Percentiles rank a stretch among this genome's conserved stretches.
phyloP scores from a whole-genome alignment of 2,329 filamentous ascomycete genomes.

The Exophiala xenobiotica region DNA sequence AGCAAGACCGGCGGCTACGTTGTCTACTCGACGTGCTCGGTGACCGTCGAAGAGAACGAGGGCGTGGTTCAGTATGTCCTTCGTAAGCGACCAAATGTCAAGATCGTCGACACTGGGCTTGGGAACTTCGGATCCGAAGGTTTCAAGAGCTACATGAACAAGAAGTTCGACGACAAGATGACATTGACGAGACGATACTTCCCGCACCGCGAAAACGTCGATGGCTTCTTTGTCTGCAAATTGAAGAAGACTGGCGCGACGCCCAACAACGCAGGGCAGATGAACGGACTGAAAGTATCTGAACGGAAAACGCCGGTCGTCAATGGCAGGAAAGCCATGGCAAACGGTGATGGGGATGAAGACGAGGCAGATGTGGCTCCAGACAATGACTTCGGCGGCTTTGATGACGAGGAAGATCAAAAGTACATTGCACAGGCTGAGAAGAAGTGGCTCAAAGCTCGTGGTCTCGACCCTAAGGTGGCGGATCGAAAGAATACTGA shows the following conservation, averaged over 20 bases:
- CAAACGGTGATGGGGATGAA: constrained; percentile 30
- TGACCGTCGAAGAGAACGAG: constrained; percentile 93
- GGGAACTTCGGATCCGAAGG: constrained; percentile 83
- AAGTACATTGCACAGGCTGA: constrained; percentile 72
- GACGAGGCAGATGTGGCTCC: constrained; percentile 34
- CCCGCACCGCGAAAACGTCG: constrained; percentile 89
- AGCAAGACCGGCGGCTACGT: constrained; percentile 93
- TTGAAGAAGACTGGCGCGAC: constrained; percentile 88
- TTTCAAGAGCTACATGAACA: constrained; percentile 86
- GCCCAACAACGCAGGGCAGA: constrained; percentile 41
- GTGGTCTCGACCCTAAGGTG: constrained; percentile 70
- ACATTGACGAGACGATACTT: constrained; percentile 83
- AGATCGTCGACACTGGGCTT: constrained; percentile 86
- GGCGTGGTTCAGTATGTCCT: constrained; percentile 91
- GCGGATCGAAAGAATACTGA: constrained; percentile 32
- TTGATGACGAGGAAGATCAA: constrained; percentile 71
- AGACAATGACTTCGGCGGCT: constrained; percentile 66
- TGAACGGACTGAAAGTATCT: constrained; percentile 31
- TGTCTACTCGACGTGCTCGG: constrained; percentile 94
- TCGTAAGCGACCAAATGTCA: constrained; percentile 86
- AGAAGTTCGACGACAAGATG: constrained; percentile 83
- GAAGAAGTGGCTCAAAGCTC: constrained; percentile 69
- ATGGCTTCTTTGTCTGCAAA: constrained; percentile 98
- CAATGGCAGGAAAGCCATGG: constrained; percentile 33
- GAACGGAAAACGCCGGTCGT: constrained; percentile 27